Evolutionary conservation across 116 monocot species (phyloP).

Genomic region (Iris pallida): DNA sequence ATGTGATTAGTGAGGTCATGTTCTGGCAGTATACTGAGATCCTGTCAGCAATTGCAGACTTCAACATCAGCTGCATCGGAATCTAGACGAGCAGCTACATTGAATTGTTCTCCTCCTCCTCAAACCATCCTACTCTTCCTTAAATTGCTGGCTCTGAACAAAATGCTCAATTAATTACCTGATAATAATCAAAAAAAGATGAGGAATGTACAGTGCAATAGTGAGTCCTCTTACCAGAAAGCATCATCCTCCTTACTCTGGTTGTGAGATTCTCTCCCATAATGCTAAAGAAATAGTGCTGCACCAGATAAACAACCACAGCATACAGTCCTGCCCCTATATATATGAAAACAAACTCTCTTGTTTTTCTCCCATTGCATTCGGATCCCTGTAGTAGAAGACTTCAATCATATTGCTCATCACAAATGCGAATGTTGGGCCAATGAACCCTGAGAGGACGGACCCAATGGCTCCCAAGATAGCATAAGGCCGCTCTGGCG

Average conservation of each 20-base stretch:
- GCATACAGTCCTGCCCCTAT: constrained; percentile 93
- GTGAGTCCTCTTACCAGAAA: constrained; percentile 43
- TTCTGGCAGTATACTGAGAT: constrained; percentile 99
- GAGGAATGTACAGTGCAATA: not conserved
- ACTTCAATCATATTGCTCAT: constrained; percentile 98
- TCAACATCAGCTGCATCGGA: constrained; percentile 94
- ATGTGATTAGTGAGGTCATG: constrained; percentile 83
- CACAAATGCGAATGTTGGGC: constrained; percentile 90
- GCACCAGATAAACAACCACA: constrained; percentile 84
- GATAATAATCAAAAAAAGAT: not conserved
- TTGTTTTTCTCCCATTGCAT: constrained; percentile 88
- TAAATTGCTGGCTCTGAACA: constrained; percentile 59
- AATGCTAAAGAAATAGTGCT: constrained; percentile 98
- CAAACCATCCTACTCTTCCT: constrained; percentile 99
- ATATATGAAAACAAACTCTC: constrained; percentile 91
- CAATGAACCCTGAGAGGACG: constrained; percentile 84
- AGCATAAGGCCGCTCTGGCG: constrained; percentile 94
- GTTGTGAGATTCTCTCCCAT: constrained; percentile 98
- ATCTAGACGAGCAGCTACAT: constrained; percentile 70
- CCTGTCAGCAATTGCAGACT: constrained; percentile 88
- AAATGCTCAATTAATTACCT: not conserved
- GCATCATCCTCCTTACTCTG: constrained; percentile 95
- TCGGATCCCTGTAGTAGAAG: constrained; percentile 78
- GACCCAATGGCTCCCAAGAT: constrained; percentile 86
- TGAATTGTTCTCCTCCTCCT: constrained; percentile 95